These are phyloP conservation scores for Rossbeevera mucosa DNA, from an alignment of 768 basidiomycete genomes.

Conservation along the genomic window DNA sequence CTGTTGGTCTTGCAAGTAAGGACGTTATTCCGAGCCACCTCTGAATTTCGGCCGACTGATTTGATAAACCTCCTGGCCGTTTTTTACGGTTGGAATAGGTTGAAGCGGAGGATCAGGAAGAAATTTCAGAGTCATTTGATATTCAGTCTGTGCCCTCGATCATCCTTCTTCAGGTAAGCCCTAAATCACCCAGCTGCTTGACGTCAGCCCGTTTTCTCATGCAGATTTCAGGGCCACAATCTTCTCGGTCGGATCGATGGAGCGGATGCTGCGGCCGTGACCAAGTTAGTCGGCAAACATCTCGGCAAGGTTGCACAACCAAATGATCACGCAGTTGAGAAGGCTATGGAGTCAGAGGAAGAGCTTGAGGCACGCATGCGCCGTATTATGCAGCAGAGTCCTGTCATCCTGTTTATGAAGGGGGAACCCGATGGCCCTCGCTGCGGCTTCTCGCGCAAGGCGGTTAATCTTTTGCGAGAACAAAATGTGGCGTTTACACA, in stretches of 20 bases:
- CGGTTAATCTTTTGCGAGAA: slow-evolving; percentile 61
- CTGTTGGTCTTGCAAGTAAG: slow-evolving; percentile 73
- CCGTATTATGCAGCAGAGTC: slow-evolving; percentile 70
- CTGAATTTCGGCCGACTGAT: background rate
- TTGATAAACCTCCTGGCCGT: background rate
- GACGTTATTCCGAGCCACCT: background rate
- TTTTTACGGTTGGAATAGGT: slow-evolving; percentile 43
- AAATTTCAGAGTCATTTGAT: slow-evolving; percentile 90
- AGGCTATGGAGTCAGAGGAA: slow-evolving; percentile 51
- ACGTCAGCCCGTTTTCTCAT: background rate
- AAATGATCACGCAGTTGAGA: slow-evolving; percentile 24
- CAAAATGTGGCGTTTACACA: slow-evolving; percentile 61
- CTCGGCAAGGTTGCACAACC: slow-evolving; percentile 25
- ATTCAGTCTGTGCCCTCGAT: slow-evolving; percentile 86
- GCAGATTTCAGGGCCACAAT: slow-evolving; percentile 67
- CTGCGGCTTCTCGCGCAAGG: slow-evolving; percentile 82
- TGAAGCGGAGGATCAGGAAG: slow-evolving; percentile 73
- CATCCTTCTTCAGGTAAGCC: slow-evolving; percentile 69
- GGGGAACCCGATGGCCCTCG: slow-evolving; percentile 71
- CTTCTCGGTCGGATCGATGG: slow-evolving; percentile 76
- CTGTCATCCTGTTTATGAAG: slow-evolving; percentile 90
- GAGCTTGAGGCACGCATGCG: slow-evolving; percentile 62
- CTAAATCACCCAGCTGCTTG: background rate
- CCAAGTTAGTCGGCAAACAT: slow-evolving; percentile 57
- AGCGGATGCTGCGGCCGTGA: slow-evolving; percentile 68